phyloP scores from a whole-genome alignment of 1,284 basidiomycete species.

The Phellopilus nigrolimitatus region DNA sequence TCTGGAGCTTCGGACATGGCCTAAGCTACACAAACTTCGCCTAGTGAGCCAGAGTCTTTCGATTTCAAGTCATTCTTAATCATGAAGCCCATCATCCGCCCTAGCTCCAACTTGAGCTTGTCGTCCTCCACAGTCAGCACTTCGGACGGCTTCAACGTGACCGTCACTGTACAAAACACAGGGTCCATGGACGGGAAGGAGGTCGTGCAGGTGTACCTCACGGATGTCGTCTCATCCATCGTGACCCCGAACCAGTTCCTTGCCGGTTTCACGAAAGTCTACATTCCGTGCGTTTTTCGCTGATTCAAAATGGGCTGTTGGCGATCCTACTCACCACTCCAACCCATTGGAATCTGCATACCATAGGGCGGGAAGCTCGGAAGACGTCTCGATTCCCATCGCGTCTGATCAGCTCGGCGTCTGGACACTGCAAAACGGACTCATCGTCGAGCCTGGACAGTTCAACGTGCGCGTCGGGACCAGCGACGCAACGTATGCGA shows the following conservation, averaged over 20 bases:
- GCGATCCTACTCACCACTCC: not conserved
- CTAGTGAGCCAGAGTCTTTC: conserved; percentile 38
- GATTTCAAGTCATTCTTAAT: not conserved
- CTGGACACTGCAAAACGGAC: conserved; percentile 46
- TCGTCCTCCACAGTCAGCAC: conserved; percentile 43
- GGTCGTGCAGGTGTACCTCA: conserved; percentile 59
- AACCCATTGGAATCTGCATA: not conserved
- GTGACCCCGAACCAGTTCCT: conserved; percentile 62
- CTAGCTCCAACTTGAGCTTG: conserved; percentile 43
- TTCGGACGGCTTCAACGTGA: conserved; percentile 46
- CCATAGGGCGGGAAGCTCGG: conserved; percentile 45
- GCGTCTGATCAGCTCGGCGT: conserved; percentile 48
- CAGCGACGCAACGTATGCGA: conserved; percentile 49
- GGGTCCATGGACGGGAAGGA: conserved; percentile 52
- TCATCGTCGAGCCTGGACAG: conserved; percentile 57
- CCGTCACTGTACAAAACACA: conserved; percentile 56
- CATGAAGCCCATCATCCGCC: not conserved
- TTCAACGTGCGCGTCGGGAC: conserved; percentile 60
- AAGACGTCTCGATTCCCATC: conserved; percentile 46
- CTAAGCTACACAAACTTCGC: conserved; percentile 61
- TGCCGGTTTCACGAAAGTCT: conserved; percentile 58
- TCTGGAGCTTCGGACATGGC: conserved; percentile 65
- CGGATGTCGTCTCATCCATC: conserved; percentile 54
- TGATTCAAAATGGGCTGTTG: not conserved
- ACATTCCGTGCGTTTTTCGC: conserved; percentile 42